A percentile compares a stretch with the other conserved stretches of the same genome.
These are phyloP conservation scores for Euphrasia arctica DNA, from an alignment of 305 asterid species.

Conservation along the genomic window DNA sequence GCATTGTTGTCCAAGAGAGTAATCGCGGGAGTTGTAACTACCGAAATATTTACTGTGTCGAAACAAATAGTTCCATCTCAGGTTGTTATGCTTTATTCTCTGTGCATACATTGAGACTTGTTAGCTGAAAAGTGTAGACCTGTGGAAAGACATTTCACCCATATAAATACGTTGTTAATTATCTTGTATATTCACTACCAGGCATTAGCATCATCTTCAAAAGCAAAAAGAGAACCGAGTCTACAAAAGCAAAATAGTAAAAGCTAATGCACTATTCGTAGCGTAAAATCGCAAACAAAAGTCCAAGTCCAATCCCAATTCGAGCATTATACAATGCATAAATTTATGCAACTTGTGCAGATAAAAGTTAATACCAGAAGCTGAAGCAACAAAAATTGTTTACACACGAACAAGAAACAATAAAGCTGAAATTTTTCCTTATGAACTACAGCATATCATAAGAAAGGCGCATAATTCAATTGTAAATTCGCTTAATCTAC, in stretches of 20 bases:
- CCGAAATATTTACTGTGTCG: constrained; percentile 34
- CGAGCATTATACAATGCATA: constrained; percentile 4
- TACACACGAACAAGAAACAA: constrained; percentile 1
- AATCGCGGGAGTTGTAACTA: constrained; percentile 38
- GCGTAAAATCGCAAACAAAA: constrained; percentile 7
- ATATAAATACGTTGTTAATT: neutral
- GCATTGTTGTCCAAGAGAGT: constrained; percentile 38
- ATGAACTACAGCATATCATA: constrained; percentile 6
- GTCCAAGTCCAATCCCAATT: constrained; percentile 5
- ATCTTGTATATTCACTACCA: constrained; percentile 8
- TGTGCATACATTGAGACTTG: constrained; percentile 67
- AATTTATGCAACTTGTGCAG: neutral
- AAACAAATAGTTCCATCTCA: constrained; percentile 48
- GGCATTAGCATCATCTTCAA: constrained; percentile 1
- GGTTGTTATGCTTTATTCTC: constrained; percentile 49
- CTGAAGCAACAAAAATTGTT: constrained; percentile 12
- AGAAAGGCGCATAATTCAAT: neutral
- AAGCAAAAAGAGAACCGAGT: no score
- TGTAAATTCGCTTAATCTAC: neutral
- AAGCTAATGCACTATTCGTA: neutral
- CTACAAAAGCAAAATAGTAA: neutral
- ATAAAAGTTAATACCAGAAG: constrained; percentile 11
- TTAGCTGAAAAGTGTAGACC: constrained; percentile 28
- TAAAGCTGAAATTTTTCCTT: constrained; percentile 15
- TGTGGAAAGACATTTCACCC: constrained; percentile 27